phyloP scores from a whole-genome alignment of 2,329 filamentous ascomycete species.

The Piedraia hortae region DNA sequence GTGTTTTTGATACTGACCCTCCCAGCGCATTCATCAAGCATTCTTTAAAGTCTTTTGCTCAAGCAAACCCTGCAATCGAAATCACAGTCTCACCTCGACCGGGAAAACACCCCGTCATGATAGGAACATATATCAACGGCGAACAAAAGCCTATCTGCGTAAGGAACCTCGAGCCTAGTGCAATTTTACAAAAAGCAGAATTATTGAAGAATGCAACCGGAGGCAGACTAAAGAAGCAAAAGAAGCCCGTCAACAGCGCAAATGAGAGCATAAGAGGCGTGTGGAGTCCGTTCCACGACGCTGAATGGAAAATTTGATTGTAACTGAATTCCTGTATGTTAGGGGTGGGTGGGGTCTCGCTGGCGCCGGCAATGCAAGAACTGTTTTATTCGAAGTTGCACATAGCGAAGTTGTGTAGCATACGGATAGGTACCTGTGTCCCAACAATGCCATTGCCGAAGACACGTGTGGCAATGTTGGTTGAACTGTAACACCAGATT shows the following conservation, averaged over 20 bases:
- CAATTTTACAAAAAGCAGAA: slow-evolving; percentile 57
- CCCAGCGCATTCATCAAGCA: slow-evolving; percentile 54
- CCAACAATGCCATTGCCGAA: background rate
- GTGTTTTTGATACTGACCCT: slow-evolving; percentile 2
- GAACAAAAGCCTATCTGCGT: slow-evolving; percentile 66
- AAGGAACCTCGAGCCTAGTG: slow-evolving; percentile 51
- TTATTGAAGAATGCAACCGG: slow-evolving; percentile 47
- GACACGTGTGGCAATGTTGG: background rate
- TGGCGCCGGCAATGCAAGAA: no score
- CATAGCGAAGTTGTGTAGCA: no score
- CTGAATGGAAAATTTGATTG: slow-evolving; percentile 21
- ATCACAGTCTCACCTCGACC: slow-evolving; percentile 76
- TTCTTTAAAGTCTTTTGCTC: slow-evolving; percentile 49
- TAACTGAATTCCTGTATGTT: no score
- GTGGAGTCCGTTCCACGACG: slow-evolving; percentile 35
- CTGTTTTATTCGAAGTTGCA: no score
- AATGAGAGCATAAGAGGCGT: slow-evolving; percentile 38
- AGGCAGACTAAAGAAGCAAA: slow-evolving; percentile 35
- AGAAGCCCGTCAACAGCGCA: slow-evolving; percentile 30
- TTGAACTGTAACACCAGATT: no score
- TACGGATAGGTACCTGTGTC: background rate
- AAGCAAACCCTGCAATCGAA: slow-evolving; percentile 63
- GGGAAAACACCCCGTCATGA: slow-evolving; percentile 66
- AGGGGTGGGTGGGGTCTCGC: no score
- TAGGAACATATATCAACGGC: slow-evolving; percentile 82